Base-by-base conservation (phyloP, 78 protist species). In the Dictyostelium citrinum region DNA sequence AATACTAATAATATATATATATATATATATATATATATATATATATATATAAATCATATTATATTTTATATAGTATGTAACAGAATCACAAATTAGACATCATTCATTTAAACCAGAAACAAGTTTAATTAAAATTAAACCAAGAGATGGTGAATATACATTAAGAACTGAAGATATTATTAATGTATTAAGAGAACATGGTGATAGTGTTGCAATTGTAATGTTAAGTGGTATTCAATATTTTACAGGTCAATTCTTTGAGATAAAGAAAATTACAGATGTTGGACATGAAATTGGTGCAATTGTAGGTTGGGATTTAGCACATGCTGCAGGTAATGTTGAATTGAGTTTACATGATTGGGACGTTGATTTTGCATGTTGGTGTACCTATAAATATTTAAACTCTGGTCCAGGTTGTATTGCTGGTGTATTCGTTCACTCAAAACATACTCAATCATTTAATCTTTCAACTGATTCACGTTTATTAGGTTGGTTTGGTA, bases 341-440 rank as follows among this genome's bases (percentile, higher is more conserved):
- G 90, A 61, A n/a, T 85, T 98, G 24, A 67, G 43, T 49, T 97
- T 98, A 24, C 98, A 98, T 81, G 98, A 96, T 41, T 98, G 99
- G 99, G 71, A 82, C 45, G 98, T 98, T 2, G 99, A 98, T 75
- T 98, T 98, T 76, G 99, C 98, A 1, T 71, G 91, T 61, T 98
- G 98, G 98, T 98, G 99, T 92, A 55, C 97, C 22, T 98, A 98
- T 97, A 98, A 98, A 92, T 98, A 98, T 91, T 70, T 97, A 51
- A 97, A 97, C 88, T 33, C 95, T 2, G 98, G 99, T 5, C 99
- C 99, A 11, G 99, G 99, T 24, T 71, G 92, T 83, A 96, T 98
- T 6, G 98, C 91, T 24, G 98, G 98, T 31, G 79, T 81, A 0
- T 98, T 98, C 33, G 95, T 98, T 1, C 98, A 98, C 72, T 70